Base-by-base conservation (phyloP, 371 early-diverging fungal genomes). In the Syncephalis fuscata region DNA sequence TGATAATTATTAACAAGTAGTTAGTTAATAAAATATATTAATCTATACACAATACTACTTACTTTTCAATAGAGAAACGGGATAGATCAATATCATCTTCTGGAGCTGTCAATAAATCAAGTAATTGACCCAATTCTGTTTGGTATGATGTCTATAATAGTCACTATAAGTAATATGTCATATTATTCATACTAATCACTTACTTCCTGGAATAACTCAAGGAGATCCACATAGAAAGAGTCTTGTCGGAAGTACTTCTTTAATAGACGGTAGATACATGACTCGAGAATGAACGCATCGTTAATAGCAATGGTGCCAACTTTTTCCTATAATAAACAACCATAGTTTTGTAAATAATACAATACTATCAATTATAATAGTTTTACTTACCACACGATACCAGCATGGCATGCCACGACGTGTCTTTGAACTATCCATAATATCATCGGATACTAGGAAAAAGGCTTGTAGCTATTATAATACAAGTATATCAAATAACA, bases 401-500 rank as follows among this genome's bases (percentile, higher is more conserved):
- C 94, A 96, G 62, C 95, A 92, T 36, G 91, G 92, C 60, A 89
- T 85, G 17, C 92, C 92, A 61, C 98, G 86, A 48, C 98, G 82
- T 17, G 92, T 91, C 52, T 80, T 74, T 46, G 93, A 92, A 39
- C 71, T 69, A 66, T 98, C 98, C 95, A 96, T 97, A 60, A 96
- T 88, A 63, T 98, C 98, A 68, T 98, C 98, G 32, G 92, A 73
- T 27, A 98, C 86, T 52, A 98, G 73, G 74, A 98, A 94, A 66
- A 88, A 90, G 20, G 92, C 92, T 76, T 98, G 98, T 42, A 97
- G 77, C 90, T 86, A 65, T 19, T 3, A 21, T 16, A 24, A 44
- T 24, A 24, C 15, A n/a, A 9, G 16, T 20, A 7, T 4, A 32
- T 32, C 11, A 32, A 32, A 7, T 7, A 4, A 44, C 14, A 44